Evolutionary conservation across 352 stramenopile genomes (phyloP), one percentile per base, ranked within the genome.

Genomic region (Pythium biforme): DNA sequence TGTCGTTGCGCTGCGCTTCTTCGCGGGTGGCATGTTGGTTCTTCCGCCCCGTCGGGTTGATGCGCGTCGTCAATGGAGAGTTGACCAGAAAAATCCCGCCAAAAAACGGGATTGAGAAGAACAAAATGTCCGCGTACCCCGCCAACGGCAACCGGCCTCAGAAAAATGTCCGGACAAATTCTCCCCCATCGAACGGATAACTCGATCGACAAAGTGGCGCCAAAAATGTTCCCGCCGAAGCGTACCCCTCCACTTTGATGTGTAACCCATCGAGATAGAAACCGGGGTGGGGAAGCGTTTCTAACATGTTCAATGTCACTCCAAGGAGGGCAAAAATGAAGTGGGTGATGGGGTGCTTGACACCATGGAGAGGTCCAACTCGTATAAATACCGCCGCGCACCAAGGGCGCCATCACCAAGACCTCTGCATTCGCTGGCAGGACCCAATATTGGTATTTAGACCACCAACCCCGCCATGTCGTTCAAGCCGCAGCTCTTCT

Each of bases 401-500:
- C 37, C 31, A n/a, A n/a, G n/a, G n/a, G n/a, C n/a, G n/a, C n/a
- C n/a, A n/a, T n/a, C n/a, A 17, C 12, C 12, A 43, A 43, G 12
- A 43, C 37, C 3, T 43, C n/a, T 12, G 37, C 31, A 37, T 37
- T 43, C 37, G 17, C 37, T 0, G 9, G 14, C 37, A 43, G 11
- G 9, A 20, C 6, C 31, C 37, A 43, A 14, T 43, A 14, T n/a
- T 43, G 37, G n/a, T n/a, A n/a, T n/a, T n/a, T n/a, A n/a, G n/a
- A n/a, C n/a, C n/a, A n/a, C n/a, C n/a, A n/a, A n/a, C n/a, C n/a
- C n/a, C 48, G 23, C 61, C 41, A 92, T 92, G 83, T 90, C 83
- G 26, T 93, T 93, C 69, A 81, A 78, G 59, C 62, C 76, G 20
- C 62, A 86, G 63, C 69, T 94, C 58, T 94, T 94, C 65, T 74